These are phyloP conservation scores for Acanthamoeba quina DNA, from an alignment of 208 protist species.

Conservation along the genomic window DNA sequence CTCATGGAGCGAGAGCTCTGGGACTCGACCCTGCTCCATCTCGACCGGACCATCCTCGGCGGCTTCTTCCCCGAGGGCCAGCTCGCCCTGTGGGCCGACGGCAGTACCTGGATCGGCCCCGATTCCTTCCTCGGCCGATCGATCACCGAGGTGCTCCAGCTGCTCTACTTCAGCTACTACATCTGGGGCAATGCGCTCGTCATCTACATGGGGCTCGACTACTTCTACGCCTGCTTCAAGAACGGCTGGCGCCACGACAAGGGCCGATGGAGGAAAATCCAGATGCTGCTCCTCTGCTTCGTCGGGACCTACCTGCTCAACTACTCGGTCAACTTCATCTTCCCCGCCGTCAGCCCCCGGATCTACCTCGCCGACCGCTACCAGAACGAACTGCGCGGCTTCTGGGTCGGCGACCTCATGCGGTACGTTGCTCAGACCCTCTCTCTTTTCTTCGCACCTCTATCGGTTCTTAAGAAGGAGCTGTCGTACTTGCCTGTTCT, in stretches of 20 bases:
- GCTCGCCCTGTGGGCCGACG: conserved; percentile 47
- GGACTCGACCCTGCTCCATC: conserved; percentile 33
- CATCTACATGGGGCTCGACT: conserved; percentile 49
- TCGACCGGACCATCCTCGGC: conserved; percentile 5
- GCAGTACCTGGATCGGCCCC: conserved; percentile 19
- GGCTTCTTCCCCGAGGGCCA: conserved; percentile 60
- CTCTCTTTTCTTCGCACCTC: neutral
- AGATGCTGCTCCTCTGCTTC: conserved; percentile 35
- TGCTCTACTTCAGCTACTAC: conserved; percentile 63
- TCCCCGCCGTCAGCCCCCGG: conserved; percentile 6
- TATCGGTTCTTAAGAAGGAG: neutral
- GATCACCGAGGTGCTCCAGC: conserved; percentile 34
- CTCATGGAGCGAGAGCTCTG: conserved; percentile 32
- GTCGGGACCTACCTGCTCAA: conserved; percentile 31
- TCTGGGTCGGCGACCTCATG: conserved; percentile 21
- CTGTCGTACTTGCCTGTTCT: neutral
- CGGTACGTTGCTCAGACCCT: neutral
- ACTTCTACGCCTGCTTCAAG: conserved; percentile 40
- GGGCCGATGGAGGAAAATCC: neutral
- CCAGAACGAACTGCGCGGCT: conserved; percentile 27
- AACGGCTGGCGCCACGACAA: conserved; percentile 50
- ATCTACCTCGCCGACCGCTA: conserved; percentile 24
- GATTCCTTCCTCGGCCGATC: neutral
- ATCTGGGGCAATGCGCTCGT: conserved; percentile 50
- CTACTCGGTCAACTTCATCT: conserved; percentile 49